Conservation (phyloP, 805 yeast genomes). For the Ogataea kodamae region DNA sequence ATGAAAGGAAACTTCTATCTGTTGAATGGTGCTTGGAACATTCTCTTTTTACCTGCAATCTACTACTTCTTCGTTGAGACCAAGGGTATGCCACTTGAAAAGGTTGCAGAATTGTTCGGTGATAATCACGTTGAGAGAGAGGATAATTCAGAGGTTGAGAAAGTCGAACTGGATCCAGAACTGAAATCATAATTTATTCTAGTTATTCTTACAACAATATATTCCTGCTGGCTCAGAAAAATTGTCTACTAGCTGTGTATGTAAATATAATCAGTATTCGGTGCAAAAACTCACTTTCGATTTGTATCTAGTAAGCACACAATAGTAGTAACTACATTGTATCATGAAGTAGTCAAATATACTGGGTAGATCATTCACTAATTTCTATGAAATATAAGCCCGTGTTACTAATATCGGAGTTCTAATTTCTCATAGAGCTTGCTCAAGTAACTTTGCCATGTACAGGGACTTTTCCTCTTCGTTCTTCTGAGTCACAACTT, state of each 20-base stretch:
- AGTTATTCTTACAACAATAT: too few relatives aligned
- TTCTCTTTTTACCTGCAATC: constrained; percentile 25
- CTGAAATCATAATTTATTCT: too few relatives aligned
- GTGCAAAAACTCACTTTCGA: too few relatives aligned
- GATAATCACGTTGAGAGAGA: constrained; percentile 1
- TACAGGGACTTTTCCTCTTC: constrained; percentile 54
- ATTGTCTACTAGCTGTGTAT: too few relatives aligned
- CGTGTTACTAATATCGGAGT: too few relatives aligned
- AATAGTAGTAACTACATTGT: too few relatives aligned
- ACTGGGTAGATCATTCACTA: neutral
- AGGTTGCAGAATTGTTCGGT: constrained; percentile 8
- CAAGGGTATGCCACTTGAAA: constrained; percentile 18
- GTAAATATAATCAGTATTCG: too few relatives aligned
- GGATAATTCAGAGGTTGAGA: too few relatives aligned
- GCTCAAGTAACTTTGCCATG: constrained; percentile 14
- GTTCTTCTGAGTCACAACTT: constrained; percentile 55
- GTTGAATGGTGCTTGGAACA: constrained; percentile 22
- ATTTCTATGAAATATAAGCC: too few relatives aligned
- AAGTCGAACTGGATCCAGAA: neutral
- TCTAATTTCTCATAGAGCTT: too few relatives aligned
- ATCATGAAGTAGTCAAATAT: neutral
- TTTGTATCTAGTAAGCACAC: too few relatives aligned
- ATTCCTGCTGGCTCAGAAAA: too few relatives aligned
- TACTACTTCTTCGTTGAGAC: constrained; percentile 36
- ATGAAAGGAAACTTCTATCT: constrained; percentile 35